Evolutionary conservation across 2,329 filamentous ascomycete species (phyloP).

Genomic region (Myriosclerotinia scirpicola): DNA sequence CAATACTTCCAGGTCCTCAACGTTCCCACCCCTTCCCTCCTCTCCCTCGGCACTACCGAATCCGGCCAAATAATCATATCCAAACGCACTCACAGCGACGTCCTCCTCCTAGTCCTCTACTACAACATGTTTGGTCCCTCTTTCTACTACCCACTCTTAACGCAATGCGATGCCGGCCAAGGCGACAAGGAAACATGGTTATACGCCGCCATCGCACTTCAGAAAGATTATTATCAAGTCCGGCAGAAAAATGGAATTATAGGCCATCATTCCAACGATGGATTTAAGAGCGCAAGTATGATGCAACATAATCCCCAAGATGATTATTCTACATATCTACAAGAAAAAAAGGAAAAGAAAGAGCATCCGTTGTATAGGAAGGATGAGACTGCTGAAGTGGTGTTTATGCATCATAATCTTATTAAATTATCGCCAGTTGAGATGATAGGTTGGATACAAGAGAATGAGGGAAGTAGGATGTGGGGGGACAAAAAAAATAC

Average conservation of each 20-base stretch:
- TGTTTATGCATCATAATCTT: constrained; percentile 22
- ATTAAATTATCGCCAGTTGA: constrained; percentile 17
- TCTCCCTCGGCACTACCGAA: constrained; percentile 44
- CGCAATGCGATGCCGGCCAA: constrained; percentile 46
- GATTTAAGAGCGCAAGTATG: constrained; percentile 10
- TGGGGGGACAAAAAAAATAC: constrained; percentile 16
- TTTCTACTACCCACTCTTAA: constrained; percentile 48
- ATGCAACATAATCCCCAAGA: constrained; percentile 15
- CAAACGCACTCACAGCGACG: constrained; percentile 45
- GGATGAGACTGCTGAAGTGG: not conserved
- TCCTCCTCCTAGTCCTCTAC: constrained; percentile 49
- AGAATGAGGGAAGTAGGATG: constrained; percentile 16
- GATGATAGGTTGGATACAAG: constrained; percentile 13
- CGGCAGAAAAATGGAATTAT: constrained; percentile 6
- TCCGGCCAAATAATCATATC: constrained; percentile 48
- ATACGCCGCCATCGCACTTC: constrained; percentile 45
- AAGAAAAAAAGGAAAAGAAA: not conserved
- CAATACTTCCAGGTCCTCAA: constrained; percentile 44
- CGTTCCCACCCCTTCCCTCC: not conserved
- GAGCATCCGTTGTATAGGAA: not conserved
- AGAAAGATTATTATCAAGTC: constrained; percentile 46
- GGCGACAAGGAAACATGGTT: constrained; percentile 54
- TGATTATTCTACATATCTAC: constrained; percentile 7
- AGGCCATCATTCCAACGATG: not conserved
- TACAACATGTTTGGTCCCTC: constrained; percentile 51